These are phyloP conservation scores for Phaseolus coccineus DNA, from an alignment of 331 rosid species.

Conservation along the genomic window DNA sequence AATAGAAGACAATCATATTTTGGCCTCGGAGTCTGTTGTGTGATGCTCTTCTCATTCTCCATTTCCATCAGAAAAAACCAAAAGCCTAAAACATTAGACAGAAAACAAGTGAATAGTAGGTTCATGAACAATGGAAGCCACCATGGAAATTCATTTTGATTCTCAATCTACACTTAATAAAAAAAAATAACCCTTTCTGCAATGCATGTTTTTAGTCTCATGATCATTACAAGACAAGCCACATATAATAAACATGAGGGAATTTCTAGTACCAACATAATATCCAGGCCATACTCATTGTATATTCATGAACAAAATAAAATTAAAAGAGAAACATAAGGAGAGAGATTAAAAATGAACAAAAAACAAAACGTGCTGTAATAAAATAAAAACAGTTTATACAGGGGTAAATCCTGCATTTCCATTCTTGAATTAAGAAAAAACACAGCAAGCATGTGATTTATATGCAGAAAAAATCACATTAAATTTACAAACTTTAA, in stretches of 20 bases:
- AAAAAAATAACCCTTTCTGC: neutral
- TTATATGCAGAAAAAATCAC: neutral
- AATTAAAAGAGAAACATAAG: neutral
- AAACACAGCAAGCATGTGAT: neutral
- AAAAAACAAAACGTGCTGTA: slow-evolving; percentile 32
- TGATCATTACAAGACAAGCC: neutral
- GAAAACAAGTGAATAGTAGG: slow-evolving; percentile 34
- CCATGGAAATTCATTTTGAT: slow-evolving; percentile 2
- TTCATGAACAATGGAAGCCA: slow-evolving; percentile 31
- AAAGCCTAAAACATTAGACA: slow-evolving; percentile 35
- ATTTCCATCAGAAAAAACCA: slow-evolving; percentile 43
- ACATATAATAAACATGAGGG: neutral
- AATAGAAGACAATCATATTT: slow-evolving; percentile 87
- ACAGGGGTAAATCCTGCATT: neutral
- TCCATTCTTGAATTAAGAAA: neutral
- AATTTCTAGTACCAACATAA: neutral
- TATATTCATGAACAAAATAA: neutral
- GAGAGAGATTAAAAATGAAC: slow-evolving; percentile 1
- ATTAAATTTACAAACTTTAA: neutral
- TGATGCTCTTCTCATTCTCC: slow-evolving; percentile 59
- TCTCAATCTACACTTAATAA: slow-evolving; percentile 15
- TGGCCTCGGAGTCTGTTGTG: slow-evolving; percentile 63
- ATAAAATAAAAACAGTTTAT: slow-evolving; percentile 7
- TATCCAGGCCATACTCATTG: neutral
- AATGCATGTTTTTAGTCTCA: no score